Base-by-base conservation (phyloP, 139 green algal species). In the Astrephomene gubernaculifera region DNA sequence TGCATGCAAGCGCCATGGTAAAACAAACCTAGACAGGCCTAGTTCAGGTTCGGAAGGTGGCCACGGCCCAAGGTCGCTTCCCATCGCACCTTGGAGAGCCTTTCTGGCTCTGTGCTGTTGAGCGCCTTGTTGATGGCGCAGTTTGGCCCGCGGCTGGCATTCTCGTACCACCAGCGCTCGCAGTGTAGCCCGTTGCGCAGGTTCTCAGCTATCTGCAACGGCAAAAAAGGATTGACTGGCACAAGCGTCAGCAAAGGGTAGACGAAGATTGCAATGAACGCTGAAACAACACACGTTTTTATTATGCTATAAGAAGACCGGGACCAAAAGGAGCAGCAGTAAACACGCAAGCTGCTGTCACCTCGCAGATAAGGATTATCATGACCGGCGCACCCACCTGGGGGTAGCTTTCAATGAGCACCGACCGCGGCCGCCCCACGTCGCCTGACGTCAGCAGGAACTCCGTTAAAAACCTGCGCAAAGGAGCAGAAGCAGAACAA, bases 391-490 rank as follows among this genome's bases (percentile, higher is more conserved):
- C 36, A 27, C 36, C 38, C 19, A 88, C 83, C 84, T 86, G 79
- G 29, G 86, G 86, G 31, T 86, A 89, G 25, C 75, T 69, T 22
- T 83, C 36, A 1, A 69, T 63, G 0, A 89, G 79, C 44, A 72
- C 69, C 2, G 57, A 60, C 9, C 52, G 35, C 0, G 86, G 79
- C 35, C 86, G 79, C 8, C 86, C 86, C 45, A 89, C 79, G 33
- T 89, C 86, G 2, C 86, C 86, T 19, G 69, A 49, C 0, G 86
- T 89, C 6, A 63, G 31, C 67, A 89, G 76, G 61, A 89, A 76
- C 79, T 89, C 86, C 0, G 86, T 31, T 12, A 86, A 36, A 25
- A 52, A 41, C 3, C 41, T 76, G 54, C 12, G 45, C 29, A 25
- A 21, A 3, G 29, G 19, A n/a, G n/a, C n/a, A n/a, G n/a, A n/a